Evolutionary conservation across 805 yeast species (phyloP).

Genomic region (Ogataea populi-albae): DNA sequence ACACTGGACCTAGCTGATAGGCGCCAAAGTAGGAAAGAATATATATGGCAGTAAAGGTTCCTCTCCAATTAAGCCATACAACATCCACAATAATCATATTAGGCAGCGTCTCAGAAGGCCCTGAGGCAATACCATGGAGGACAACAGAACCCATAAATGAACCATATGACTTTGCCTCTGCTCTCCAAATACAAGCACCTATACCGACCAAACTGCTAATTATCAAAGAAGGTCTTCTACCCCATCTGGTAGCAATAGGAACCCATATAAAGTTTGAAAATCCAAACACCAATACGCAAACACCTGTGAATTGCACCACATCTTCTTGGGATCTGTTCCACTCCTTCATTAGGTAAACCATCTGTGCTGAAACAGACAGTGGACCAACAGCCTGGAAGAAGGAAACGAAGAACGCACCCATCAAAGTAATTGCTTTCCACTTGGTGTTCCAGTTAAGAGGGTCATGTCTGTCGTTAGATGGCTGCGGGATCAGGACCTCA

Average conservation of each 20-base stretch:
- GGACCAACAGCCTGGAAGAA: conserved; percentile 19
- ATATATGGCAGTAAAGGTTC: conserved; percentile 14
- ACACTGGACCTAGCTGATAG: conserved; percentile 17
- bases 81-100: conserved; percentile 18
- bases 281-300: conserved; percentile 17
- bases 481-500: conserved; percentile 14
- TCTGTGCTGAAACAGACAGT: conserved; percentile 15
- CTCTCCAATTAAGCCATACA: conserved; percentile 16
- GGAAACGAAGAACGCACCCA: conserved; percentile 9
- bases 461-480: conserved; percentile 14
- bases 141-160: conserved; percentile 18
- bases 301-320: conserved; percentile 15
- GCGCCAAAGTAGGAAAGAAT: conserved; percentile 17
- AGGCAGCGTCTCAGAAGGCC: conserved; percentile 18
- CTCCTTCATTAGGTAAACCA: conserved; percentile 14
- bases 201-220: conserved; percentile 15
- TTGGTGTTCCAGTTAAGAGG: conserved; percentile 14
- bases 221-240: conserved; percentile 14
- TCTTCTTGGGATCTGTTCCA: conserved; percentile 15
- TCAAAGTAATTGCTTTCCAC: conserved; percentile 11
- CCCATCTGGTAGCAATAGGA: conserved; percentile 15
- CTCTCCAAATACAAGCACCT: conserved; percentile 18
- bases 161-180: conserved; percentile 15
- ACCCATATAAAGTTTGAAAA: conserved; percentile 19
- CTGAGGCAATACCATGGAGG: conserved; percentile 18